Conservation (phyloP, 176 grass and related monocot species). For the Musa itinerans region DNA sequence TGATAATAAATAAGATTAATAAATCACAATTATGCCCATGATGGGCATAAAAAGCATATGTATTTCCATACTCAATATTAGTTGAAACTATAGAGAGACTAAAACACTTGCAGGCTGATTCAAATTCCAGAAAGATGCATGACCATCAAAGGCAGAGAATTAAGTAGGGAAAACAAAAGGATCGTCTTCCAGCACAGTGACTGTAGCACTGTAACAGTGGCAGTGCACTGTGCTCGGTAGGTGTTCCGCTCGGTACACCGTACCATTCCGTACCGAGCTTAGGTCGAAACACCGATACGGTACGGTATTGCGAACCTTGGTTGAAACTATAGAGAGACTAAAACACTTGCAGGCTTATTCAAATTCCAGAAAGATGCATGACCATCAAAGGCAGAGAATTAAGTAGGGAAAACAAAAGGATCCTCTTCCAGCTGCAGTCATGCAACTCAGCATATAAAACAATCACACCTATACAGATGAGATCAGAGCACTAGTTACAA, state of each 20-base stretch:
- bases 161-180: background rate
- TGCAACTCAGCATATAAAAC: background rate
- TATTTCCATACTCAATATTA: background rate
- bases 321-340: background rate
- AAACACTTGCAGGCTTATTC: background rate
- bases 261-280: no score
- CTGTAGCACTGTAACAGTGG: no score
- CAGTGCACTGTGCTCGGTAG: no score
- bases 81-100: background rate
- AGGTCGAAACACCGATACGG: no score
- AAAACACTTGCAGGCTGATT: background rate
- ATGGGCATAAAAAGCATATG: background rate
- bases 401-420: background rate
- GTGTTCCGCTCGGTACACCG: no score
- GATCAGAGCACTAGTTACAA: background rate
- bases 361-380: background rate
- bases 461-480: no score
- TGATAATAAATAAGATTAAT: slow-evolving; percentile 19
- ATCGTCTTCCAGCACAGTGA: background rate
- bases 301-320: no score
- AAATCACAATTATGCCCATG: background rate
- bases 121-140: background rate
- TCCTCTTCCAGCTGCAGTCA: background rate
- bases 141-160: background rate
- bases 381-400: background rate